Evolutionary conservation across 2,329 filamentous ascomycete species (phyloP).

Genomic region (Blastomyces percursus): DNA sequence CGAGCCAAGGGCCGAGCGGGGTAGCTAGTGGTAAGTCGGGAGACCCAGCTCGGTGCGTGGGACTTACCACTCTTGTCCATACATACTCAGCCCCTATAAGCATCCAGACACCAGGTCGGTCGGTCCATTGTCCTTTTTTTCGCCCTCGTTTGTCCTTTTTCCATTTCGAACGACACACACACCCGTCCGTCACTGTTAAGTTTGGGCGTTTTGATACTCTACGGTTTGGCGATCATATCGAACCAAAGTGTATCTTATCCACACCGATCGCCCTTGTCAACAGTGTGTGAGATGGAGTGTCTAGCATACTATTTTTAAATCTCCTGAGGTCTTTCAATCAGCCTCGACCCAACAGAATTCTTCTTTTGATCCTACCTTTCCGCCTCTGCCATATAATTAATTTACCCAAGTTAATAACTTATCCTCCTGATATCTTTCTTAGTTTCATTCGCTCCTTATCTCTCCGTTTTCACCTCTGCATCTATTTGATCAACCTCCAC

Average conservation of each 20-base stretch:
- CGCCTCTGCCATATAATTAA: neutral
- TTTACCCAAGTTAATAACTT: neutral
- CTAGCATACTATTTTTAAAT: neutral
- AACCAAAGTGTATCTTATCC: neutral
- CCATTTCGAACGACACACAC: neutral
- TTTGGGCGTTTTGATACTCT: neutral
- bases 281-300: neutral
- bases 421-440: neutral
- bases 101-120: neutral
- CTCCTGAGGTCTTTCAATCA: neutral
- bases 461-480: neutral
- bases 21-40: neutral
- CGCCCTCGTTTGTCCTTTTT: neutral
- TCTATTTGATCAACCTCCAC: neutral
- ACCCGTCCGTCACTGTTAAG: neutral
- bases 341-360: neutral
- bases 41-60: neutral
- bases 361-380: neutral
- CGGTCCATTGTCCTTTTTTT: neutral
- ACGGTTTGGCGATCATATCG: neutral
- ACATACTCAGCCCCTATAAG: neutral
- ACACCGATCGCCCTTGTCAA: neutral
- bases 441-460: neutral
- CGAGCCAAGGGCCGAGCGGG: neutral
- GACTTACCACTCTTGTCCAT: neutral